Evolutionary conservation across 2,329 filamentous ascomycete genomes (phyloP).

Genomic region (Alternaria sp.): DNA sequence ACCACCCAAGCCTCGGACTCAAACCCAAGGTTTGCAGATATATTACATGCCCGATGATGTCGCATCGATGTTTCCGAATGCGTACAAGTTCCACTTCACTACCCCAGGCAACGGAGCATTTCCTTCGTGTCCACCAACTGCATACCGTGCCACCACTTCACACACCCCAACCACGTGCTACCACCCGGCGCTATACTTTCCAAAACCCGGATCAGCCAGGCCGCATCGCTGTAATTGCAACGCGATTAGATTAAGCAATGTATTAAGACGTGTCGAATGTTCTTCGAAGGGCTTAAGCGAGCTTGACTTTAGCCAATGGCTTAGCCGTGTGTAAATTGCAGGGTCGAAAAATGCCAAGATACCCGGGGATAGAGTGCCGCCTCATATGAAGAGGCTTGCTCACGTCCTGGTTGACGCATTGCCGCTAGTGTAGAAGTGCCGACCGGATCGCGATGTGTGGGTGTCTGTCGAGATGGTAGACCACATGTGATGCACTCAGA

Average conservation of each 20-base stretch:
- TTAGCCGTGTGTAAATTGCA: slow-evolving; percentile 21
- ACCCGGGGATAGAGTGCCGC: slow-evolving; percentile 1
- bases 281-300: slow-evolving; percentile 32
- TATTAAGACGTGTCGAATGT: slow-evolving; percentile 28
- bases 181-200: slow-evolving; percentile 4
- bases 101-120: slow-evolving; percentile 19
- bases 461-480: neutral
- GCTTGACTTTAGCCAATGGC: slow-evolving; percentile 28
- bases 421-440: slow-evolving; percentile 6
- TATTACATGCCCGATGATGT: slow-evolving; percentile 18
- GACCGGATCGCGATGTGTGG: neutral
- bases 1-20: neutral
- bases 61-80: neutral
- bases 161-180: slow-evolving; percentile 5
- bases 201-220: slow-evolving; percentile 22
- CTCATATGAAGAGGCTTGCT: slow-evolving; percentile 16
- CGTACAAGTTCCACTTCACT: neutral
- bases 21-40: slow-evolving; percentile 2
- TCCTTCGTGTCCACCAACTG: slow-evolving; percentile 29
- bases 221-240: slow-evolving; percentile 19
- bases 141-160: slow-evolving; percentile 3
- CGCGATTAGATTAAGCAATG: slow-evolving; percentile 41
- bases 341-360: slow-evolving; percentile 1
- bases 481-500: slow-evolving; percentile 4
- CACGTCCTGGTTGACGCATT: slow-evolving; percentile 17